Conservation (phyloP, 768 basidiomycete genomes). For the Holtermanniella nyarrowii region DNA sequence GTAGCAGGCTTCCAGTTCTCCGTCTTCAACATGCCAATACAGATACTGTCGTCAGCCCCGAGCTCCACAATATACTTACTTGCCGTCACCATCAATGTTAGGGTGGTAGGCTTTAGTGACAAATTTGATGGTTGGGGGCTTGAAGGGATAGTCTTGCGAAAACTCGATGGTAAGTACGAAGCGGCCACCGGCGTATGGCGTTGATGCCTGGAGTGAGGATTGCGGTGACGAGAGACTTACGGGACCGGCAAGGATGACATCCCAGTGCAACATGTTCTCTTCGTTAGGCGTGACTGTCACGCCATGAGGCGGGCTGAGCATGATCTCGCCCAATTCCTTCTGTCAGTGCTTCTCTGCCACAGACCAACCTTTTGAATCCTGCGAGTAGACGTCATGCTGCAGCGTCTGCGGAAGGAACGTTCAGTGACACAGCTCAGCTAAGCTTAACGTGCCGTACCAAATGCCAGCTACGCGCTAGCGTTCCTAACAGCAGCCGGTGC, state of each 20-base stretch:
- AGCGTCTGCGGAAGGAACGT: neutral
- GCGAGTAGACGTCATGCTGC: conserved; percentile 5
- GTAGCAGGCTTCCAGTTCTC: conserved; percentile 42
- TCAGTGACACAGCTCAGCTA: too few species aligned
- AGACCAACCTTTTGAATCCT: conserved; percentile 28
- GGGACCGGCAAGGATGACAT: conserved; percentile 34
- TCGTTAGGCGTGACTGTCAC: conserved; percentile 36
- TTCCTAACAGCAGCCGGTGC: too few species aligned
- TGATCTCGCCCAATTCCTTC: conserved; percentile 34
- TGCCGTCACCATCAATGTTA: conserved; percentile 42
- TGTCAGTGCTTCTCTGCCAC: neutral
- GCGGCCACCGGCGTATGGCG: conserved; percentile 38
- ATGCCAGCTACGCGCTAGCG: too few species aligned
- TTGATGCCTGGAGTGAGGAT: conserved; percentile 7
- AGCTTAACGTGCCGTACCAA: too few species aligned
- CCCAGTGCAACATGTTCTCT: conserved; percentile 34
- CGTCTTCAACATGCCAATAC: conserved; percentile 41
- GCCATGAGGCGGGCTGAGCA: conserved; percentile 20
- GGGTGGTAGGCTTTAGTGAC: conserved; percentile 41
- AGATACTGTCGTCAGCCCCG: conserved; percentile 25
- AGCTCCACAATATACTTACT: conserved; percentile 20
- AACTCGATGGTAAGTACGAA: conserved; percentile 38
- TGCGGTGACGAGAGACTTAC: conserved; percentile 17
- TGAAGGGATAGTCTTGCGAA: conserved; percentile 39
- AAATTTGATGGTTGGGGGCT: conserved; percentile 37